These are phyloP conservation scores for Fagus crenata DNA, from an alignment of 306 rosid genomes.

Conservation along the genomic window DNA sequence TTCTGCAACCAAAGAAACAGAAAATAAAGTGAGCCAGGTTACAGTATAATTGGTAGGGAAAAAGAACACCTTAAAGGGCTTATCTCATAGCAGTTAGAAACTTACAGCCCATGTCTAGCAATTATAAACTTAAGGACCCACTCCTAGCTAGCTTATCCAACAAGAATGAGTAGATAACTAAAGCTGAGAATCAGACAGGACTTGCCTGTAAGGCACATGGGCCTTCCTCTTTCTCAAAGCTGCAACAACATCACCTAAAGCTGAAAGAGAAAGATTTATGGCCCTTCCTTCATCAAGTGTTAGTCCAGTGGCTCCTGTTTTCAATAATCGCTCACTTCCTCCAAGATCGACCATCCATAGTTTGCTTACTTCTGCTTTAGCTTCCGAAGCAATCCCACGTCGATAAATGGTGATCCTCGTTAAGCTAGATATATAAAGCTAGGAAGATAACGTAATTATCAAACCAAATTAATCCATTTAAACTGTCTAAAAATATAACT, in stretches of 20 bases:
- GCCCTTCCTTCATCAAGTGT: conserved; percentile 96
- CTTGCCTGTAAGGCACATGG: conserved; percentile 94
- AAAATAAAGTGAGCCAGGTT: conserved; percentile 25
- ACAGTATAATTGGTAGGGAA: conserved; percentile 33
- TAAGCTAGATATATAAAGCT: conserved; percentile 98
- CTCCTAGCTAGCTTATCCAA: conserved; percentile 6
- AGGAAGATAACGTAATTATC: conserved; percentile 84
- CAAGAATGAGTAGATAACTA: conserved; percentile 16
- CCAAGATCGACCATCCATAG: conserved; percentile 99
- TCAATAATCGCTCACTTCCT: conserved; percentile 86
- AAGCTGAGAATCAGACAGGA: conserved; percentile 30
- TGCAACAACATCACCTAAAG: conserved; percentile 90
- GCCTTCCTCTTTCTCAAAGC: conserved; percentile 84
- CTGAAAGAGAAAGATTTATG: conserved; percentile 95
- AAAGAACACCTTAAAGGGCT: conserved; percentile 19
- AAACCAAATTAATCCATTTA: conserved; percentile 63
- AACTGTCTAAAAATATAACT: conserved; percentile 35
- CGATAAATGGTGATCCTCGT: conserved; percentile 82
- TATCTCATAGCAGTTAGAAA: conserved; percentile 9
- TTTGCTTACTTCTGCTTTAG: conserved; percentile 64
- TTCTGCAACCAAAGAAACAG: conserved; percentile 60
- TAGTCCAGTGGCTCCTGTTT: conserved; percentile 90
- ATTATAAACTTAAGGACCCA: conserved; percentile 21
- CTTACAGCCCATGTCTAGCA: conserved; percentile 8
- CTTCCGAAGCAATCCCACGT: conserved; percentile 51